These are phyloP conservation scores for Mrakia gelida DNA, from an alignment of 768 basidiomycete genomes.

Conservation along the genomic window DNA sequence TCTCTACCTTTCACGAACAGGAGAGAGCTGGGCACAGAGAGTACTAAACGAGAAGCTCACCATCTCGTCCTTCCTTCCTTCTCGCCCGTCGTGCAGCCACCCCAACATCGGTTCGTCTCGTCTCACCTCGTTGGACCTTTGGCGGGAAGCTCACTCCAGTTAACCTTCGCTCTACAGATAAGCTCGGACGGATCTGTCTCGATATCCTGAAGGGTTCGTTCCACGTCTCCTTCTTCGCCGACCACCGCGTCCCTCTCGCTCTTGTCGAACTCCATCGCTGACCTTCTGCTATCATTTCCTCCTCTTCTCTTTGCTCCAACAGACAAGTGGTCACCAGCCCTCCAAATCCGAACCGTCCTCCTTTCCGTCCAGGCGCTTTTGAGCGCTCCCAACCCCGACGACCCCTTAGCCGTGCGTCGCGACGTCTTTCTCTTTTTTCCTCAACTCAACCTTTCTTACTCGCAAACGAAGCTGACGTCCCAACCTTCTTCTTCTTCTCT, in stretches of 20 bases:
- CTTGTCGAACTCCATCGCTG: background rate
- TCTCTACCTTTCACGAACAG: background rate
- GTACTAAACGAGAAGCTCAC: constrained; percentile 56
- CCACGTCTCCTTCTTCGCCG: background rate
- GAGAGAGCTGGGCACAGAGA: constrained; percentile 34
- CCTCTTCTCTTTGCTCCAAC: too few species aligned
- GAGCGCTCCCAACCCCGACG: constrained; percentile 82
- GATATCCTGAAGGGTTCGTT: constrained; percentile 89
- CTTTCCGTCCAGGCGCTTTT: constrained; percentile 95
- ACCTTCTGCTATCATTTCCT: background rate
- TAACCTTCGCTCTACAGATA: constrained; percentile 56
- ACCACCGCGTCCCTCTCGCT: background rate
- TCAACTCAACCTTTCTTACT: too few species aligned
- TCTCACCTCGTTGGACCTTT: background rate
- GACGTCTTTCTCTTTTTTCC: background rate
- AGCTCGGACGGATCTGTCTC: constrained; percentile 94
- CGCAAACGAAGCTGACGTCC: background rate
- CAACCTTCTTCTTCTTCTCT: background rate
- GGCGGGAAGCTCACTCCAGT: background rate
- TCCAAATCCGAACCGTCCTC: constrained; percentile 96
- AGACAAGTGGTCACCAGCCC: constrained; percentile 98
- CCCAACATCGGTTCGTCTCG: constrained; percentile 86
- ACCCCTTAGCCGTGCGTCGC: constrained; percentile 39
- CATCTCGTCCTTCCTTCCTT: background rate
- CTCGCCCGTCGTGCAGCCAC: constrained; percentile 49